These are phyloP conservation scores for Nepenthes alata DNA, from an alignment of 179 eudicot species.

Conservation along the genomic window DNA sequence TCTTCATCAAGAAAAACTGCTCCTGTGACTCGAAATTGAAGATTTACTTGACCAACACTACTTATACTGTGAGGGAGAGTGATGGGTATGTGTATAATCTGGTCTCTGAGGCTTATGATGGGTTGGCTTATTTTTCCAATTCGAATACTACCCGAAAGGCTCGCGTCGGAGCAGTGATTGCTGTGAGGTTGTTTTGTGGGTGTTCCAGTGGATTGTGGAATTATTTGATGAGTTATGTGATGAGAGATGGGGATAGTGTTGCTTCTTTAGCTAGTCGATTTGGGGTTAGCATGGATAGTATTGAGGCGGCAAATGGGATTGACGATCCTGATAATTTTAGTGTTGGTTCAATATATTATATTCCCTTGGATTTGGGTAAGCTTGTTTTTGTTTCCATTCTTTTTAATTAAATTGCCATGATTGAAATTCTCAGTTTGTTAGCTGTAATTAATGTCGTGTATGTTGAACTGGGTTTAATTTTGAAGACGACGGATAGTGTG, in stretches of 20 bases:
- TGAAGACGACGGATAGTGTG: neutral
- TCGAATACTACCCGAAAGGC: slow-evolving; percentile 30
- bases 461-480: slow-evolving; percentile 1
- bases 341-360: slow-evolving; percentile 57
- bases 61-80: slow-evolving; percentile 53
- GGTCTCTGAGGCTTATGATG: slow-evolving; percentile 49
- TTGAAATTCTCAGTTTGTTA: neutral
- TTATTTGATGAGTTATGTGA: slow-evolving; percentile 89
- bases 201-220: slow-evolving; percentile 95
- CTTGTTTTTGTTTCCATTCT: neutral
- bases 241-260: slow-evolving; percentile 68
- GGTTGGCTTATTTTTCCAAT: slow-evolving; percentile 46
- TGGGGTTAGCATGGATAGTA: slow-evolving; percentile 96
- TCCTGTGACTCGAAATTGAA: slow-evolving; percentile 41
- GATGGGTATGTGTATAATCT: slow-evolving; percentile 48
- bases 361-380: slow-evolving; percentile 79
- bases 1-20: slow-evolving; percentile 71
- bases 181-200: slow-evolving; percentile 62
- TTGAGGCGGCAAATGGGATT: slow-evolving; percentile 71
- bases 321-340: slow-evolving; percentile 61
- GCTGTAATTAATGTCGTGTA: neutral
- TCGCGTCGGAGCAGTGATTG: slow-evolving; percentile 40
- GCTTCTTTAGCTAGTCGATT: slow-evolving; percentile 73
- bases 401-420: neutral
- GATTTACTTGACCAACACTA: slow-evolving; percentile 51